Base-by-base conservation (phyloP, 2,329 filamentous ascomycete species). In the Madurella mycetomatis region DNA sequence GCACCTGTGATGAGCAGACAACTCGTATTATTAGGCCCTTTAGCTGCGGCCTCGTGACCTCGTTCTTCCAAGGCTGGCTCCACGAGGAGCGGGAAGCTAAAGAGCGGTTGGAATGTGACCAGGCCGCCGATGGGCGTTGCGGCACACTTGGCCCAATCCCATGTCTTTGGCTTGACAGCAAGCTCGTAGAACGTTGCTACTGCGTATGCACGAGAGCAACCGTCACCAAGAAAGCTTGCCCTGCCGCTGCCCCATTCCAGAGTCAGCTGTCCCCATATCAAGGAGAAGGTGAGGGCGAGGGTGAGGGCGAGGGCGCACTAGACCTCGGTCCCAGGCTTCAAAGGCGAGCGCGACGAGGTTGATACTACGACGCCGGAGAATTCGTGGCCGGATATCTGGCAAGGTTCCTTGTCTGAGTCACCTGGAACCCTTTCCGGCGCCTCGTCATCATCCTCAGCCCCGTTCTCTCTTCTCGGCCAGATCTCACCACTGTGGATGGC, bases 401-500 rank as follows among this genome's bases (percentile, higher is more conserved):
- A 43, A 4, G 15, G 43, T 15, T 18, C 48, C 5, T 46, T 30
- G 19, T 49, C 46, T n/a, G 53, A 32, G 66, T 66, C 68, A 19
- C 37, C 41, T 11, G 37, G n/a, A 4, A 40, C 9, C 37, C 40
- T 9, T 41, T 16, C 40, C 40, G n/a, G 40, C 25, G 3, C 4
- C 25, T 25, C 25, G 25, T 7, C 25, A n/a, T n/a, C n/a, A n/a
- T n/a, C n/a, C 7, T 18, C 4, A 0, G 34, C 32, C n/a, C 9
- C n/a, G 4, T 47, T 43, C 13, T 15, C 2, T 13, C 16, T 31
- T 19, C 31, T 16, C 9, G 32, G 25, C 7, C 15, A 12, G 18
- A 69, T 62, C 56, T 66, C 67, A 41, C 66, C 65, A 51, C 63
- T 59, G 46, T 64, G 65, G 5, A 67, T 53, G 8, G 66, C 63